Evolutionary conservation across 139 green algal species (phyloP).

Genomic region (Diplosphaera chodatii): DNA sequence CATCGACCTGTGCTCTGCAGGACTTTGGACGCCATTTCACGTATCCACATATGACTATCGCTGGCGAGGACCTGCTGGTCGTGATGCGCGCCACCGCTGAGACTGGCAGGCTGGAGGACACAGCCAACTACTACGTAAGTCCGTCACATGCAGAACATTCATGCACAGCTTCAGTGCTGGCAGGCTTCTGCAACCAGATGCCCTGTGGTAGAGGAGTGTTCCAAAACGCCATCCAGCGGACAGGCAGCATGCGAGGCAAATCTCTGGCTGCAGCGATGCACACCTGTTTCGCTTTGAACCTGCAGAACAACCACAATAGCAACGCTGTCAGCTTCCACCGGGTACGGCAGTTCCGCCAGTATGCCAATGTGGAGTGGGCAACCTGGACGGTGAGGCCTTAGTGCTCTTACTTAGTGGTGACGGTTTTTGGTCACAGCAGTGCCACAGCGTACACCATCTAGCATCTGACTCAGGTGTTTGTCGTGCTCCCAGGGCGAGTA

Average conservation of each 20-base stretch:
- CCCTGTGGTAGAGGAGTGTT: no score
- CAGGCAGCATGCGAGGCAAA: no score
- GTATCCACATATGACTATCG: slow-evolving; percentile 28
- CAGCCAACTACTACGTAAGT: not conserved
- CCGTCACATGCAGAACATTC: not conserved
- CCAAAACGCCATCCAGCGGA: no score
- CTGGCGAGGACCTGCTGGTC: slow-evolving; percentile 23
- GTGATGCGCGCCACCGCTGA: slow-evolving; percentile 12
- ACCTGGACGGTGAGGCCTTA: slow-evolving; percentile 4
- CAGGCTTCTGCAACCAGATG: no score
- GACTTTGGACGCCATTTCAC: slow-evolving; percentile 19
- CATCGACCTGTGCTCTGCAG: no score
- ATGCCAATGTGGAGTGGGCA: slow-evolving; percentile 18
- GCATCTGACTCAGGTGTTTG: no score
- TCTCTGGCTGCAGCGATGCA: no score
- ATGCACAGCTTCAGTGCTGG: no score
- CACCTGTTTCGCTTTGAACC: not conserved
- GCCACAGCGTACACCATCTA: no score
- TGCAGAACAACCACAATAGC: slow-evolving; percentile 28
- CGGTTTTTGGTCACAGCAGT: no score
- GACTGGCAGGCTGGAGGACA: not conserved
- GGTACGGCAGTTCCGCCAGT: slow-evolving; percentile 15
- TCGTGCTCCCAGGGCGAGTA: no score
- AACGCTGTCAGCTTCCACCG: slow-evolving; percentile 27
- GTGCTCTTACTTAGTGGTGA: no score